Conservation (phyloP, 2,329 filamentous ascomycete species). For the Stemphylium lycopersici region DNA sequence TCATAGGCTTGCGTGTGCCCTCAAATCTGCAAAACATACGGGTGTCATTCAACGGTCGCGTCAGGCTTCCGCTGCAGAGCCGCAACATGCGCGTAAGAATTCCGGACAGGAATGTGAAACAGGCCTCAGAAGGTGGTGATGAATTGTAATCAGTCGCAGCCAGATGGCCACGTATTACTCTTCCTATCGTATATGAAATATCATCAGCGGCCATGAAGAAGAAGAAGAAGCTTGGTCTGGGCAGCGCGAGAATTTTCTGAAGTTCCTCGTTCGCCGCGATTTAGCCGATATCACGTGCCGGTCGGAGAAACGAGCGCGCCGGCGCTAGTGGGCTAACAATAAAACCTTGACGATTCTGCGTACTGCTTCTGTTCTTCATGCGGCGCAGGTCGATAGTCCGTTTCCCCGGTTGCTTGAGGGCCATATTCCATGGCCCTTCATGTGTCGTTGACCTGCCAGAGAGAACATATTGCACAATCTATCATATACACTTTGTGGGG, state of each 20-base stretch:
- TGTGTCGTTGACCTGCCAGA: conserved; percentile 84
- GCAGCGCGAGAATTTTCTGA: conserved; percentile 3
- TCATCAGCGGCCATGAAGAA: conserved; percentile 47
- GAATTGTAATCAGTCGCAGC: conserved; percentile 27
- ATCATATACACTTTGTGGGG: conserved; percentile 50
- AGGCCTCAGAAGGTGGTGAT: conserved; percentile 28
- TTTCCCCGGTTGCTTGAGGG: conserved; percentile 80
- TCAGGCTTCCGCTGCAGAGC: conserved; percentile 8
- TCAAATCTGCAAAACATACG: conserved; percentile 12
- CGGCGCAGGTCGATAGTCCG: conserved; percentile 72
- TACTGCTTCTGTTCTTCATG: conserved; percentile 70
- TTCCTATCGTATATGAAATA: conserved; percentile 25
- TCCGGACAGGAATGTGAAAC: conserved; percentile 11
- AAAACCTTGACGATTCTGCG: conserved; percentile 29
- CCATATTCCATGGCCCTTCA: conserved; percentile 56
- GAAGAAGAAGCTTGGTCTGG: background rate
- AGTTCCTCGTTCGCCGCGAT: background rate
- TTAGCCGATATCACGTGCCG: conserved; percentile 10
- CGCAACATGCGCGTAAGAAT: background rate
- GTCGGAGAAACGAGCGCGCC: conserved; percentile 4
- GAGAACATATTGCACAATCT: conserved; percentile 72
- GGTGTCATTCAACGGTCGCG: conserved; percentile 15
- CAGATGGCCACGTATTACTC: conserved; percentile 14
- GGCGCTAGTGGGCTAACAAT: conserved; percentile 12
- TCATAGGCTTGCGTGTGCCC: conserved; percentile 17